These are phyloP conservation scores for Aspergillus terreus DNA, from an alignment of 2,329 filamentous ascomycete species.

Conservation along the genomic window DNA sequence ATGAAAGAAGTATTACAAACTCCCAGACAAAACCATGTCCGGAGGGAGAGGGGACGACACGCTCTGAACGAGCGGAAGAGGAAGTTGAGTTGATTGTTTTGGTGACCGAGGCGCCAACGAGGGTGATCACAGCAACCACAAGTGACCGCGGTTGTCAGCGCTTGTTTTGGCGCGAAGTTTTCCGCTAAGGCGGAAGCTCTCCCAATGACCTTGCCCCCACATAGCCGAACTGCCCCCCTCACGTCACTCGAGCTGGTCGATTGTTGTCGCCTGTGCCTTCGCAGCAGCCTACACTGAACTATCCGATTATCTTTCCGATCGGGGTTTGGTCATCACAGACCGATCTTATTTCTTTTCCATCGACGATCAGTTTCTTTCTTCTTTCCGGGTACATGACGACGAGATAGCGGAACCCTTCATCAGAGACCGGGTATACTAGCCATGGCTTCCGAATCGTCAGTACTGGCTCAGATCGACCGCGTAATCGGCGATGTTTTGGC, in stretches of 20 bases:
- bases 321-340: too few species aligned
- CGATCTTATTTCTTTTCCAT: not conserved
- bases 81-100: constrained; percentile 16
- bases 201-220: constrained; percentile 13
- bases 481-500: constrained; percentile 65
- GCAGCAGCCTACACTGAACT: not conserved
- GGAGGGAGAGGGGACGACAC: not conserved
- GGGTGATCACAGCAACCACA: constrained; percentile 14
- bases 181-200: constrained; percentile 11
- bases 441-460: constrained; percentile 46
- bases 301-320: too few species aligned
- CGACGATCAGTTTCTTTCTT: not conserved
- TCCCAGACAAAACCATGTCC: constrained; percentile 7
- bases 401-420: not conserved
- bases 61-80: not conserved
- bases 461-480: constrained; percentile 68
- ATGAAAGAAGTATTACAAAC: constrained; percentile 2
- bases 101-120: constrained; percentile 10
- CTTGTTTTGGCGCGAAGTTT: constrained; percentile 13
- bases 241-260: constrained; percentile 9
- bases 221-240: constrained; percentile 10
- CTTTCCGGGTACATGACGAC: constrained; percentile 2
- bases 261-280: not conserved
- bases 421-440: constrained; percentile 8
- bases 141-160: constrained; percentile 10